phyloP scores from a whole-genome alignment of 495 filamentous ascomycete species.

The Penicillium parvum region DNA sequence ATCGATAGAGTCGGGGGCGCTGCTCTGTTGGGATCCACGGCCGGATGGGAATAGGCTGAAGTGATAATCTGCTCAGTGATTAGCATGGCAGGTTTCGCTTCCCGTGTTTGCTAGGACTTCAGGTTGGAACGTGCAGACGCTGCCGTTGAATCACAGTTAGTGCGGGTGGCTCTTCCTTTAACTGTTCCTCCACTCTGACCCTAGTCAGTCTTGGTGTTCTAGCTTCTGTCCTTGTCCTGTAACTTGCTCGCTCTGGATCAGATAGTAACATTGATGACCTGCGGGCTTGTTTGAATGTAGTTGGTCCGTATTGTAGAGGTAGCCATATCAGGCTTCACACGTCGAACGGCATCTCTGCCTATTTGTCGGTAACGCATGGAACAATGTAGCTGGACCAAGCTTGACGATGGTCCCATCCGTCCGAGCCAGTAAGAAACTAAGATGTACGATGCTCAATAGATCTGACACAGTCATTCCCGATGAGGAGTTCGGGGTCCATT shows the following conservation, averaged over 20 bases:
- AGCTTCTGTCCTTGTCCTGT: no score
- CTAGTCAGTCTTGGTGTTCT: not conserved
- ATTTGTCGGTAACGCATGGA: no score
- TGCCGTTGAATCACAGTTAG: conserved; percentile 19
- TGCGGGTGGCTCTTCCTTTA: conserved; percentile 5
- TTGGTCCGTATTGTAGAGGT: no score
- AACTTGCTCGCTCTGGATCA: not conserved
- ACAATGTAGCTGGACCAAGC: conserved; percentile 8
- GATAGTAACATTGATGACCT: no score
- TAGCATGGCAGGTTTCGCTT: no score
- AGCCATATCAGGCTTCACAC: no score
- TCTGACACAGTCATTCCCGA: conserved; percentile 21
- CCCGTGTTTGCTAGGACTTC: conserved; percentile 17
- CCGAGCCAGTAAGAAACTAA: conserved; percentile 5
- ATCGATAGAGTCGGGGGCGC: conserved; percentile 5
- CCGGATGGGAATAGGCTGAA: conserved; percentile 1
- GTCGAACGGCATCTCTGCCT: no score
- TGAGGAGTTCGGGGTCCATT: conserved; percentile 24
- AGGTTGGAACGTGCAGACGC: conserved; percentile 22
- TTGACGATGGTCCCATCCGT: conserved; percentile 15
- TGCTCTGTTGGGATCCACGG: not conserved
- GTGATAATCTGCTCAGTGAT: not conserved
- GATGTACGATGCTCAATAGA: conserved; percentile 6
- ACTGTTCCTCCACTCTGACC: not conserved
- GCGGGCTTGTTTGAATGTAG: no score